These are phyloP conservation scores for Aspergillus sclerotialis DNA, from an alignment of 2,329 filamentous ascomycete species.

Conservation along the genomic window DNA sequence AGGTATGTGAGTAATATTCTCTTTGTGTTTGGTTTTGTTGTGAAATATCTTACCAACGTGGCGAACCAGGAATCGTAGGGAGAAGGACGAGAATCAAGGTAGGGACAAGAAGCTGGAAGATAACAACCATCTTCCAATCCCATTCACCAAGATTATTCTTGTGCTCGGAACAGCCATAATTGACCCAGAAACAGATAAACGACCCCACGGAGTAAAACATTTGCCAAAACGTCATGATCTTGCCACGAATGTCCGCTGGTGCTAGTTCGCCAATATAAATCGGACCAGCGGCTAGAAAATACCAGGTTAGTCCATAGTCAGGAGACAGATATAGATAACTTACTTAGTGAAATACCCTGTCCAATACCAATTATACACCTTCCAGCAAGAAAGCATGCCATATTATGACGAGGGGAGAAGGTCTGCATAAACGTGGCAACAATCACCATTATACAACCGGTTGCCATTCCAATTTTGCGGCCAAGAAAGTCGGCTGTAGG, in stretches of 20 bases:
- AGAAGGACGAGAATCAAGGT: slow-evolving; percentile 54
- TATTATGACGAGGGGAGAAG: slow-evolving; percentile 53
- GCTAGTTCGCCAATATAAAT: slow-evolving; percentile 66
- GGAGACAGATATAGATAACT: slow-evolving; percentile 10
- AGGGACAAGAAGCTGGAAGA: slow-evolving; percentile 66
- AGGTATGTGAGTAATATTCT: no score
- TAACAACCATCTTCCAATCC: slow-evolving; percentile 67
- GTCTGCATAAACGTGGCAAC: slow-evolving; percentile 63
- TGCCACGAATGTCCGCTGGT: slow-evolving; percentile 57
- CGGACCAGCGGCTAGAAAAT: slow-evolving; percentile 51
- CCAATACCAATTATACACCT: slow-evolving; percentile 63
- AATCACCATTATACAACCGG: slow-evolving; percentile 59
- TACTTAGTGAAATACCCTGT: slow-evolving; percentile 60
- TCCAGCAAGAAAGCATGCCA: slow-evolving; percentile 62
- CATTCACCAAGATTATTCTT: slow-evolving; percentile 54
- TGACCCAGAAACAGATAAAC: slow-evolving; percentile 62
- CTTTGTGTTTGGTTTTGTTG: no score
- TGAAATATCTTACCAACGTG: no score
- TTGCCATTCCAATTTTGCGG: slow-evolving; percentile 58
- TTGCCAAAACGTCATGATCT: slow-evolving; percentile 65
- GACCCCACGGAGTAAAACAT: slow-evolving; percentile 60
- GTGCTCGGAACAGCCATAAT: slow-evolving; percentile 55
- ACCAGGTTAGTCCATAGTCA: slow-evolving; percentile 1
- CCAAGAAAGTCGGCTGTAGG: slow-evolving; percentile 57
- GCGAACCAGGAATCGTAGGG: slow-evolving; percentile 61